phyloP scores from a whole-genome alignment of 192 early-diverging fungal genomes.

The Coemansia sp. region DNA sequence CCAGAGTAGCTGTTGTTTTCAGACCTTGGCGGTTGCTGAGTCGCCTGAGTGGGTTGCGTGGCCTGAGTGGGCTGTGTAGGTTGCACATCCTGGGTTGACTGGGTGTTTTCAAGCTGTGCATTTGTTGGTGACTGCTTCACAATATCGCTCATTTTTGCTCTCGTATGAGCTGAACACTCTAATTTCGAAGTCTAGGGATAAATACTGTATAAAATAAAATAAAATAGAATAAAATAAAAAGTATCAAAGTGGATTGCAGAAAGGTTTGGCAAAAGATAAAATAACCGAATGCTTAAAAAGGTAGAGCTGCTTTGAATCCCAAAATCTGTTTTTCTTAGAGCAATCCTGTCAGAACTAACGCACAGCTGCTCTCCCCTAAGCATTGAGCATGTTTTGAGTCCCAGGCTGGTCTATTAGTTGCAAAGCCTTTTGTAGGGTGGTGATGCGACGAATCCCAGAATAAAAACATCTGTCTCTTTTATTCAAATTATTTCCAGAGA shows the following conservation, averaged over 20 bases:
- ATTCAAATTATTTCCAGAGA: neutral
- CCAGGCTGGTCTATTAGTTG: too few relatives aligned
- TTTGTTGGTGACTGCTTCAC: neutral
- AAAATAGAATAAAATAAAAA: neutral
- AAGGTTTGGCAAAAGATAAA: too few relatives aligned
- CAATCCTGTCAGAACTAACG: too few relatives aligned
- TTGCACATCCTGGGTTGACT: constrained; percentile 8
- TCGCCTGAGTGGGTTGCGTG: constrained; percentile 43
- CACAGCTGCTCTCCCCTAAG: too few relatives aligned
- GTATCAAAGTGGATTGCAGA: neutral
- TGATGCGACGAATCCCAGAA: too few relatives aligned
- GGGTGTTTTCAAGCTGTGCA: neutral
- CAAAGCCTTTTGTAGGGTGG: too few relatives aligned
- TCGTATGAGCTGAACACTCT: too few relatives aligned
- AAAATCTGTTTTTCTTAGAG: too few relatives aligned
- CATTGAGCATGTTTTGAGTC: too few relatives aligned
- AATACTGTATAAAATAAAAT: too few relatives aligned
- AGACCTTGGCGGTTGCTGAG: constrained; percentile 36
- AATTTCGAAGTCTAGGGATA: neutral
- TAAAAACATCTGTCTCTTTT: too few relatives aligned
- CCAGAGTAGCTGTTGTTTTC: constrained; percentile 8
- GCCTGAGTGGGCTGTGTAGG: constrained; percentile 47
- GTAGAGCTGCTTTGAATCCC: neutral
- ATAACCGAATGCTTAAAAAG: neutral
- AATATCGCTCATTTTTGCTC: constrained; percentile 3